These are phyloP conservation scores for Vicia faba DNA, from an alignment of 306 rosid species.

Conservation along the genomic window DNA sequence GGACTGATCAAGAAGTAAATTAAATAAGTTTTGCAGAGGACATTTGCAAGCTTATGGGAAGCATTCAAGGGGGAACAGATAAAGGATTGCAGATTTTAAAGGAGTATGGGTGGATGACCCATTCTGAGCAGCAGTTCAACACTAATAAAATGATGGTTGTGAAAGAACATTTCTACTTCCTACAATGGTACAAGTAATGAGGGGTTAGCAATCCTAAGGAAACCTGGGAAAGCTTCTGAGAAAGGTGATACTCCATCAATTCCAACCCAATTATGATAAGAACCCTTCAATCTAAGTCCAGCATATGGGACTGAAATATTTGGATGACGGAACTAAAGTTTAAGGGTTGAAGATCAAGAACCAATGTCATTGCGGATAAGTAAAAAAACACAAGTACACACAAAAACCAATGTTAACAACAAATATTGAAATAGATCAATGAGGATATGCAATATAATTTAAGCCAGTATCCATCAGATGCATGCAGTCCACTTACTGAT, in stretches of 20 bases:
- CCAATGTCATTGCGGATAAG: not conserved
- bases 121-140: not conserved
- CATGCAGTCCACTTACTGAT: constrained; percentile 59
- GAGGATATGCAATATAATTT: not conserved
- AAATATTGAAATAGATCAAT: not conserved
- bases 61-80: constrained; percentile 13
- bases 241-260: not conserved
- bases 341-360: not conserved
- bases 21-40: not conserved
- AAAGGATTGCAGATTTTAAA: constrained; percentile 3
- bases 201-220: not conserved
- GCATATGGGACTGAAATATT: not conserved
- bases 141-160: not conserved
- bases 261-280: constrained; percentile 17
- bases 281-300: not conserved
- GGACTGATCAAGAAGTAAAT: constrained; percentile 5
- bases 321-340: not conserved
- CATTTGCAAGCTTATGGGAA: not conserved
- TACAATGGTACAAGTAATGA: not conserved
- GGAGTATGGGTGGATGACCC: not conserved
- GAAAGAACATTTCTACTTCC: not conserved
- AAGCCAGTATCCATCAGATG: constrained; percentile 9
- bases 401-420: not conserved
- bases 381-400: not conserved
- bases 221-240: constrained; percentile 8